Evolutionary conservation across 371 early-diverging fungal species (phyloP), one percentile per base, ranked within the genome.

Genomic region (Mortierella sp.): DNA sequence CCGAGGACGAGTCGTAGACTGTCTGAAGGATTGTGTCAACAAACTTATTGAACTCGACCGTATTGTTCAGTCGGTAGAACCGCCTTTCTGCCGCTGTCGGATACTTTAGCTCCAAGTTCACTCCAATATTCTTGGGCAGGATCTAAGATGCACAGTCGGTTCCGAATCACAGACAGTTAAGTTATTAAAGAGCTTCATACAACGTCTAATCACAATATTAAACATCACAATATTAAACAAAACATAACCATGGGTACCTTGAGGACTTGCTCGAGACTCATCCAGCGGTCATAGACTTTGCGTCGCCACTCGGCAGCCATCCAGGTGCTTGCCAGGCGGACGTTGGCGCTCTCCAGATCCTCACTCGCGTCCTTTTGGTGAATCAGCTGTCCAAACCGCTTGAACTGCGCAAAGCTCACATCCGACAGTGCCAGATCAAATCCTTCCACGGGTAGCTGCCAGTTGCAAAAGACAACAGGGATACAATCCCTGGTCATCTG

Each of bases 401-500:
- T 77, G 75, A 92, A 94, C 78, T 95, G 95, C 2, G 85, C 87
- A 72, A 87, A 92, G 0, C 92, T 91, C 38, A 95, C 75, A 77
- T 95, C 91, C 18, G 92, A 91, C 18, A 95, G 83, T 4, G 91
- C 89, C 78, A 96, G 60, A 48, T 91, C 92, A 41, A 94, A 86
- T 16, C 89, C 93, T 63, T 90, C 87, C 46, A 91, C 88, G 18
- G 93, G 90, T n/a, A 95, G 83, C 68, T 89, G 89, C 94, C 93
- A 91, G 55, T 94, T 88, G 14, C 95, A 91, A 90, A 93, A 97
- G 2, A 99, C 95, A 35, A 99, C 96, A 3, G 99, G 97, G 0
- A 97, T 91, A 14, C 91, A 87, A 82, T 99, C 99, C 70, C 93
- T 91, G 12, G 99, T 98, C 14, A 99, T 88, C 77, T 99, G 99